Percentiles rank a stretch among this genome's conserved stretches.
Conservation (phyloP, 495 filamentous ascomycete species). For the Clavariopsis aquatica region DNA sequence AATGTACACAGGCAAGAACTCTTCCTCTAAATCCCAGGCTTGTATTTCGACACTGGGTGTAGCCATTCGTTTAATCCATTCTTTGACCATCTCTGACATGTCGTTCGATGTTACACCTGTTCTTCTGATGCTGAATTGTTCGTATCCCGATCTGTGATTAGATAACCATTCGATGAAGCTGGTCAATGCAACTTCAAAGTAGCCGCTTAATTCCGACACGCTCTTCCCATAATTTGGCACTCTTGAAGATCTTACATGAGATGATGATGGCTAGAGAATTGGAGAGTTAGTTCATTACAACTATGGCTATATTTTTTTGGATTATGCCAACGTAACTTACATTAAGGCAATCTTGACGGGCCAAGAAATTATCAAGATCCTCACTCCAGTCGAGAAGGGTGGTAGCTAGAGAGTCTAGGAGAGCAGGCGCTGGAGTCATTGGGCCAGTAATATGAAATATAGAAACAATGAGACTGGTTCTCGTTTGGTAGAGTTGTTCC, state of each 20-base stretch:
- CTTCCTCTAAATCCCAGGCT: constrained; percentile 18
- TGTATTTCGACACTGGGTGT: constrained; percentile 21
- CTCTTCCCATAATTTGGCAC: constrained; percentile 15
- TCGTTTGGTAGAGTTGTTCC: constrained; percentile 22
- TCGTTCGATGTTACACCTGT: constrained; percentile 16
- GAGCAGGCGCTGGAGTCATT: constrained; percentile 22
- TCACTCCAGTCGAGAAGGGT: constrained; percentile 34
- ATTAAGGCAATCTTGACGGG: constrained; percentile 25
- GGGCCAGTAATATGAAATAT: constrained; percentile 28
- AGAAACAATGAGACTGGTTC: constrained; percentile 28
- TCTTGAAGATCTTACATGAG: not conserved
- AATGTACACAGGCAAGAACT: constrained; percentile 29
- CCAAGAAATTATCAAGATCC: constrained; percentile 30
- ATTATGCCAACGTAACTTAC: too few species aligned
- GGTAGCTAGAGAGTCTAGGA: constrained; percentile 28
- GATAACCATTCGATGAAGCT: constrained; percentile 22
- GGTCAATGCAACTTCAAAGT: constrained; percentile 19
- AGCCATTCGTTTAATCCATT: constrained; percentile 30
- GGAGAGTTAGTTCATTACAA: too few species aligned
- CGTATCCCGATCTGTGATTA: constrained; percentile 11
- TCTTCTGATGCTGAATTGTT: constrained; percentile 18
- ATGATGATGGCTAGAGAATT: constrained; percentile 5
- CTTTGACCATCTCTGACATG: constrained; percentile 22
- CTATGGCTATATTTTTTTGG: too few species aligned
- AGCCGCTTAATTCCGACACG: constrained; percentile 14